Evolutionary conservation across 257 asterid genomes (phyloP).

Genomic region (Penstemon eatonii): DNA sequence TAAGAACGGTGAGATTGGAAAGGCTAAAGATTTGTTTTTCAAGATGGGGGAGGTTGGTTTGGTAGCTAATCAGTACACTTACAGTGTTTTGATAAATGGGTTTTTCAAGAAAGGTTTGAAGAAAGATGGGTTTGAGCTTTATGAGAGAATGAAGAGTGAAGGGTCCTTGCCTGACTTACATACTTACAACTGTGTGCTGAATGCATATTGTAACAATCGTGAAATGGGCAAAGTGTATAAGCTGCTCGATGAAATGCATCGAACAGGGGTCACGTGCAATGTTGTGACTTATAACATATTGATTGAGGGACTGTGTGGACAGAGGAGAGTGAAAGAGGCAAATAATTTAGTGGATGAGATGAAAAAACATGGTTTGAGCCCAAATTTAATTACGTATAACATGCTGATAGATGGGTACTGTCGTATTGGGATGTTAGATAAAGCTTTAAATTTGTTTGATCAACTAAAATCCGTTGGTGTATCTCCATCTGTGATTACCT

Average conservation of each 20-base stretch:
- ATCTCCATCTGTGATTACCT: slow-evolving; percentile 60
- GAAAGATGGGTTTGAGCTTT: slow-evolving; percentile 62
- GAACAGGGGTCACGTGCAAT: slow-evolving; percentile 51
- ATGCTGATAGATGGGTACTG: slow-evolving; percentile 61
- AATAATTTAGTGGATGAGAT: slow-evolving; percentile 52
- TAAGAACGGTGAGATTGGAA: slow-evolving; percentile 49
- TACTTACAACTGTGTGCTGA: slow-evolving; percentile 52
- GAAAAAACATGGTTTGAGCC: slow-evolving; percentile 52
- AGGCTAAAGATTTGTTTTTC: slow-evolving; percentile 51
- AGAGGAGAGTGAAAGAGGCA: slow-evolving; percentile 44
- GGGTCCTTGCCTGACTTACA: slow-evolving; percentile 63
- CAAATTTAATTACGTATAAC: slow-evolving; percentile 61
- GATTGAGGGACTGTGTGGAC: slow-evolving; percentile 60
- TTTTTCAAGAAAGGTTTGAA: slow-evolving; percentile 52
- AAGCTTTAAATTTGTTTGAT: slow-evolving; percentile 48
- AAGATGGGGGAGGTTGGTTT: slow-evolving; percentile 53
- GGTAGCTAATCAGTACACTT: slow-evolving; percentile 66
- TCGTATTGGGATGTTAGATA: slow-evolving; percentile 47
- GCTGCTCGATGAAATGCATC: slow-evolving; percentile 60
- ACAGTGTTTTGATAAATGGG: slow-evolving; percentile 65
- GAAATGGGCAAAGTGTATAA: slow-evolving; percentile 44
- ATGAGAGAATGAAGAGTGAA: slow-evolving; percentile 55
- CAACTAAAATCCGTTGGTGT: slow-evolving; percentile 54
- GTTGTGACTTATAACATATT: slow-evolving; percentile 71
- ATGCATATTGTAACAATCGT: slow-evolving; percentile 48